Evolutionary conservation across 768 basidiomycete species (phyloP).

Genomic region (Leccinum incarnatum): DNA sequence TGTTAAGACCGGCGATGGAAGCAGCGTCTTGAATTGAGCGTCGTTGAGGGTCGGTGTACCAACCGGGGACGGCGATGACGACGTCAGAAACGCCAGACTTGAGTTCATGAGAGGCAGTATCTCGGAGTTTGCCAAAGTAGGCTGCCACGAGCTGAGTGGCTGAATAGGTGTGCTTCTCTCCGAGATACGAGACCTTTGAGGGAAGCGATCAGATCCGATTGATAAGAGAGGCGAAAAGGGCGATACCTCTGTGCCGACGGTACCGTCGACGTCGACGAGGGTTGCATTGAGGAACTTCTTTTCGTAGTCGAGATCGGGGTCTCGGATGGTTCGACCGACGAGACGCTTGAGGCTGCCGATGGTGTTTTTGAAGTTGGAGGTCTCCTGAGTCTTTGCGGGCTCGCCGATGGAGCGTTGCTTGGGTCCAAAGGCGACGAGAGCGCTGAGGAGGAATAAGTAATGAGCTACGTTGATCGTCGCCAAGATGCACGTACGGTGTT

Average conservation of each 20-base stretch:
- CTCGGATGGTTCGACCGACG: constrained; percentile 74
- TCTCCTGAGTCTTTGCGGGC: constrained; percentile 95
- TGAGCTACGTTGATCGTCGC: neutral
- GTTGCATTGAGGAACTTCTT: constrained; percentile 88
- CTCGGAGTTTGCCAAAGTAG: constrained; percentile 88
- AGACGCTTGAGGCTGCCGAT: constrained; percentile 90
- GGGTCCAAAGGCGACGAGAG: constrained; percentile 90
- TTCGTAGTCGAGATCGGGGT: constrained; percentile 84
- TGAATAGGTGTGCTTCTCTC: constrained; percentile 75
- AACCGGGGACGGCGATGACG: constrained; percentile 94
- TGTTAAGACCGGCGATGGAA: constrained; percentile 82
- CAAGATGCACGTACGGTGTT: constrained; percentile 73
- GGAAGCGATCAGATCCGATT: constrained; percentile 11
- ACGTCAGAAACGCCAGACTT: constrained; percentile 86
- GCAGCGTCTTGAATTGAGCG: constrained; percentile 90
- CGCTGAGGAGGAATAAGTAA: constrained; percentile 45
- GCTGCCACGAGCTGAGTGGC: constrained; percentile 90
- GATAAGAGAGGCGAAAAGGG: constrained; percentile 1
- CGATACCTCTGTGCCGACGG: constrained; percentile 78
- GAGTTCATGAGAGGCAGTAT: constrained; percentile 82
- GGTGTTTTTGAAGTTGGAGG: constrained; percentile 97
- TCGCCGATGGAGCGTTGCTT: constrained; percentile 93
- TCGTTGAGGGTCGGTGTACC: constrained; percentile 94
- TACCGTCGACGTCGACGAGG: constrained; percentile 80
- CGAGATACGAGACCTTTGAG: constrained; percentile 80